Base-by-base conservation (phyloP, 2,329 filamentous ascomycete genomes). In the Exophiala phaeomuriformis region DNA sequence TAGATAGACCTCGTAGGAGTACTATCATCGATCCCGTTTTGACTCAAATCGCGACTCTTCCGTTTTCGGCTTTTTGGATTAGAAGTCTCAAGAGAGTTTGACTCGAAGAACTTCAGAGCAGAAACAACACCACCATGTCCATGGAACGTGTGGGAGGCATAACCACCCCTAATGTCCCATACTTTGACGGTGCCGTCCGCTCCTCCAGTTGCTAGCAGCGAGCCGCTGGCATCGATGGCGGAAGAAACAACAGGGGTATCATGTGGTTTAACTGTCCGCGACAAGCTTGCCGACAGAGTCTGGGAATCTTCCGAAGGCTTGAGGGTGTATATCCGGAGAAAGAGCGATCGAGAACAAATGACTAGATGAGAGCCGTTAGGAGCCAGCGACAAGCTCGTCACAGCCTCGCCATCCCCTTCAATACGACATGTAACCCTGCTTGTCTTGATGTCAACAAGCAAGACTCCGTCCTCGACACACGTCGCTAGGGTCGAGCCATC, bases 171-270 rank as follows among this genome's bases (percentile, higher is more conserved):
- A 55, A 98, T 89, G 71, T 98, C 93, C 91, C 91, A 98, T 49
- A 98, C 85, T 70, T 98, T 98, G 64, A 97, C 88, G 0, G 86
- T 82, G 28, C 93, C 93, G 67, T 98, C 93, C 2, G 93, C 90
- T 46, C 88, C 88, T 58, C 94, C 93, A 10, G 91, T 97, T 10
- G 90, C 93, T 41, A 98, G 77, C 8, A 98, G 75, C 1, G 91
- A 95, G 65, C 90, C 86, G 1, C 90, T 95, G 50, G 82, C 79
- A 68, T 98, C 93, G 57, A 93, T 83, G 1, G 88, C 84, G 9
- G 91, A 77, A 5, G 91, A 88, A 1, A 95, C 84, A 1, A 97
- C 90, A 0, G 94, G 93, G 2, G 91, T 90, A 0, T 83, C 80
- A 67, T 97, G 93, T 5, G 93, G 90, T 69, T 95, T 96, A 32